These are phyloP conservation scores for Cryphonectria radicalis DNA, from an alignment of 2,329 filamentous ascomycete genomes.

Conservation along the genomic window DNA sequence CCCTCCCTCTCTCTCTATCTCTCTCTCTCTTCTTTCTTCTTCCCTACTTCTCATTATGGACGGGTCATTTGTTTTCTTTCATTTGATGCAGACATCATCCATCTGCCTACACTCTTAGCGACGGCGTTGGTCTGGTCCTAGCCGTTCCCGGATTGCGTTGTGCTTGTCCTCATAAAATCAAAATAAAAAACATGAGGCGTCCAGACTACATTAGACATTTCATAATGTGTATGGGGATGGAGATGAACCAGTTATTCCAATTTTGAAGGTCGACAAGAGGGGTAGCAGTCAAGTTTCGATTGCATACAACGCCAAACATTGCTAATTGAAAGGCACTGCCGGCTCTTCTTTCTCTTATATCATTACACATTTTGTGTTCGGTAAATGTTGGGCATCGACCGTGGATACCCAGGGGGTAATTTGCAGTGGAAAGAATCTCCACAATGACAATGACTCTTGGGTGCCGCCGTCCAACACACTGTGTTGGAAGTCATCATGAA, in stretches of 20 bases:
- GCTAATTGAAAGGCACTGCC: background rate
- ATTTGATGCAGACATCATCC: background rate
- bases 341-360: background rate
- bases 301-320: background rate
- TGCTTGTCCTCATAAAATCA: background rate
- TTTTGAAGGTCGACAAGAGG: background rate
- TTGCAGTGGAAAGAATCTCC: background rate
- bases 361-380: background rate
- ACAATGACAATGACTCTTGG: background rate
- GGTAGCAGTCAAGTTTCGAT: background rate
- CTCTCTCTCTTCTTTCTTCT: background rate
- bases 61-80: background rate
- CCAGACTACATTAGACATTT: background rate
- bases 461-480: background rate
- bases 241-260: background rate
- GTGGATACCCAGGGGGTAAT: background rate
- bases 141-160: background rate
- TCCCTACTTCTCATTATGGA: background rate
- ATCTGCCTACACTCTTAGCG: conserved; percentile 3
- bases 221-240: background rate
- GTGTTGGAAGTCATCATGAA: background rate
- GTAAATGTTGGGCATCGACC: background rate
- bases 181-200: background rate
- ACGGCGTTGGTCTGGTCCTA: conserved; percentile 6
- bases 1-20: background rate